Conservation (phyloP, 257 asterid genomes). For the Rubia yunnanensis region DNA sequence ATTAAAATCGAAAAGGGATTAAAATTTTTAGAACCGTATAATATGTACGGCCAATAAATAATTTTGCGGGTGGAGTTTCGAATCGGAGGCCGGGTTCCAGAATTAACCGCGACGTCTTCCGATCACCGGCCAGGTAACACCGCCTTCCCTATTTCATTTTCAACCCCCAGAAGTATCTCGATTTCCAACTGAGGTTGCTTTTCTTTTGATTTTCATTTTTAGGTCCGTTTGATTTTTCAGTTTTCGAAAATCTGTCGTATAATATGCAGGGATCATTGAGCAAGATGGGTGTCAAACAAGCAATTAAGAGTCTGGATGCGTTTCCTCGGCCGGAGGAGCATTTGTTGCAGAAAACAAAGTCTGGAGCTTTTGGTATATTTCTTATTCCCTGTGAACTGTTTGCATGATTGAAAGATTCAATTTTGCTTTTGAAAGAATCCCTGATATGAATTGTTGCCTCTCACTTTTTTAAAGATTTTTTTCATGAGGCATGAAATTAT, state of each 20-base stretch:
- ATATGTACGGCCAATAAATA: background rate
- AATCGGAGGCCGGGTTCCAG: background rate
- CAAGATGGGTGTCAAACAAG: constrained; percentile 79
- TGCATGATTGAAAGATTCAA: background rate
- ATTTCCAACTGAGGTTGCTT: background rate
- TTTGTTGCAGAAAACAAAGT: constrained; percentile 78
- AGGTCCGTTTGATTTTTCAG: background rate
- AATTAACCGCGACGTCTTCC: constrained; percentile 2
- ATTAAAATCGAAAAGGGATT: background rate
- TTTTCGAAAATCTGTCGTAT: background rate
- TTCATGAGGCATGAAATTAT: background rate
- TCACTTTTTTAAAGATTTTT: too few species aligned
- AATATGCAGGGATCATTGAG: constrained; percentile 3
- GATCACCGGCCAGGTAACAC: background rate
- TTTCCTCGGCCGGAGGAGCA: constrained; percentile 97
- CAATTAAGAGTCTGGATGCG: constrained; percentile 69
- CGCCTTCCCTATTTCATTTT: background rate
- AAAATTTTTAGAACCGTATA: background rate
- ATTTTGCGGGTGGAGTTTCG: background rate
- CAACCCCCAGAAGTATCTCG: background rate
- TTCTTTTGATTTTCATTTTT: background rate
- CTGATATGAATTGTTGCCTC: background rate
- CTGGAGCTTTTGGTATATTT: constrained; percentile 82
- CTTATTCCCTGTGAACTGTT: background rate
- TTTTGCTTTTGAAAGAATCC: background rate